Evolutionary conservation across 805 yeast genomes (phyloP).

Genomic region (Schwanniomyces yamadae): DNA sequence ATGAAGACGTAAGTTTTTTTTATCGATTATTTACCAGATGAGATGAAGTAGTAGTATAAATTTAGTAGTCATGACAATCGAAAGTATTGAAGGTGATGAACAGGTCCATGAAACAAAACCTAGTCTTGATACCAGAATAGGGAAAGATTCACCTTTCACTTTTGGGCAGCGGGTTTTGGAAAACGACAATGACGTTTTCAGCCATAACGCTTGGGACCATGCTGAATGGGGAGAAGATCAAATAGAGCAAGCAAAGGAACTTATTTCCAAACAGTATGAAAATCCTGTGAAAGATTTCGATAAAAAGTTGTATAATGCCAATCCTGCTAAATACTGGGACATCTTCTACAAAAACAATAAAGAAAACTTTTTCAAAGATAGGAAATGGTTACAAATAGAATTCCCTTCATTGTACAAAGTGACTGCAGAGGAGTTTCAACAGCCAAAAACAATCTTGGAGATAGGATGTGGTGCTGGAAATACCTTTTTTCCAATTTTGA

Average conservation of each 20-base stretch:
- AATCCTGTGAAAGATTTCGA: slow-evolving; percentile 88
- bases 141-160: slow-evolving; percentile 85
- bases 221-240: slow-evolving; percentile 98
- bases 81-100: neutral
- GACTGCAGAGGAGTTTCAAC: slow-evolving; percentile 62
- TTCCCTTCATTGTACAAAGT: slow-evolving; percentile 83
- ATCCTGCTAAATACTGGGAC: slow-evolving; percentile 96
- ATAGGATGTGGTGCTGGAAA: slow-evolving; percentile 99
- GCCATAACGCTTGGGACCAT: slow-evolving; percentile 95
- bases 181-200: slow-evolving; percentile 79
- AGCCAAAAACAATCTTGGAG: slow-evolving; percentile 76
- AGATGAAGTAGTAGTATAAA: neutral
- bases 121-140: slow-evolving; percentile 57
- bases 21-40: slow-evolving; percentile 1
- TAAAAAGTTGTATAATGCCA: slow-evolving; percentile 69
- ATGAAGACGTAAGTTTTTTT: neutral
- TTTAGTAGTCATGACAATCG: neutral
- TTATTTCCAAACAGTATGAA: slow-evolving; percentile 71
- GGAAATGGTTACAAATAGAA: slow-evolving; percentile 94
- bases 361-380: slow-evolving; percentile 93
- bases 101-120: slow-evolving; percentile 43
- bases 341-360: slow-evolving; percentile 84
- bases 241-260: slow-evolving; percentile 65
- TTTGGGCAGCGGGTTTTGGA: slow-evolving; percentile 84
- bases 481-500: slow-evolving; percentile 86